A percentile compares a stretch with the other conserved stretches of the same genome.
These are phyloP conservation scores for Acacia crassicarpa DNA, from an alignment of 306 rosid species.

Conservation along the genomic window DNA sequence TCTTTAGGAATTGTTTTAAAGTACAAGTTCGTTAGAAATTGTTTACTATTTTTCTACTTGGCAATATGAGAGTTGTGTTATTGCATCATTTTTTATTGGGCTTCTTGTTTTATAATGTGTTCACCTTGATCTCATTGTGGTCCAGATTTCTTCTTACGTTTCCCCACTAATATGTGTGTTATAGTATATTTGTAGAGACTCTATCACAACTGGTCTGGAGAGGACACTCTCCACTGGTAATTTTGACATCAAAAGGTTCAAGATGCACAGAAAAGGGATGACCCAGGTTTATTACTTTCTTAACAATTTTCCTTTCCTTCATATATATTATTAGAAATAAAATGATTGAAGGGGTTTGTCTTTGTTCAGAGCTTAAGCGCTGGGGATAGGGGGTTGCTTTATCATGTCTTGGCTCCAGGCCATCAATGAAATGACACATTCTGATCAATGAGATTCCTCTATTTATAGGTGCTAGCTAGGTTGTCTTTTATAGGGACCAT, in stretches of 20 bases:
- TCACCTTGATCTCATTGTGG: slow-evolving; percentile 1
- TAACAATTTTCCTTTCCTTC: background rate
- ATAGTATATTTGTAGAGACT: slow-evolving; percentile 40
- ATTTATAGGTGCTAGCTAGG: slow-evolving; percentile 68
- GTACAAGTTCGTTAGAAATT: background rate
- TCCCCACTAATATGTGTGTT: background rate
- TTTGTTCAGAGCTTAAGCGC: background rate
- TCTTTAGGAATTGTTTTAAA: background rate
- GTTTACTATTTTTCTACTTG: slow-evolving; percentile 2
- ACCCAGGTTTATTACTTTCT: slow-evolving; percentile 63
- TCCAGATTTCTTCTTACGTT: slow-evolving; percentile 4
- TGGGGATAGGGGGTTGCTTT: background rate
- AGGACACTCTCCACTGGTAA: slow-evolving; percentile 91
- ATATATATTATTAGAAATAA: background rate
- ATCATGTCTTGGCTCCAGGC: background rate
- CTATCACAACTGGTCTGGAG: slow-evolving; percentile 66
- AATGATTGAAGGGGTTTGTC: background rate
- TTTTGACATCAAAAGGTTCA: slow-evolving; percentile 76
- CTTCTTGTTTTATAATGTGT: slow-evolving; percentile 15
- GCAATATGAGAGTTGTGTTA: background rate
- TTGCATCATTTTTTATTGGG: slow-evolving; percentile 8
- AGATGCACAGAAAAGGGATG: slow-evolving; percentile 87
- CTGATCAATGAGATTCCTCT: slow-evolving; percentile 27
- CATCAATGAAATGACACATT: background rate
- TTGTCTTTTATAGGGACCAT: slow-evolving; percentile 73